Conservation (phyloP, 1,139 yeast genomes). For the Blastobotrys persicus region DNA sequence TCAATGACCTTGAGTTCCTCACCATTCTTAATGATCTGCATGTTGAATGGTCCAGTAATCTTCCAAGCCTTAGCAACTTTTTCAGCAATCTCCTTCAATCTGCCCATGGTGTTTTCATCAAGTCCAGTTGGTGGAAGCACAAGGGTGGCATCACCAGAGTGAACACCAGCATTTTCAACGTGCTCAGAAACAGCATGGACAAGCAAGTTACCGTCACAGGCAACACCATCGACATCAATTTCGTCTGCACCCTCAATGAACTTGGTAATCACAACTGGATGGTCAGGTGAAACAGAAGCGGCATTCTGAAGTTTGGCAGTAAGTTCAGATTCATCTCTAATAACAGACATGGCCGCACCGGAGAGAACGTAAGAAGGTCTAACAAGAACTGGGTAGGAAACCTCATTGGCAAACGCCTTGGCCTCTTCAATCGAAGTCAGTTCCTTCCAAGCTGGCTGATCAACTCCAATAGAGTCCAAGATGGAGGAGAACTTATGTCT, state of each 20-base stretch:
- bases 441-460: slow-evolving; percentile 99
- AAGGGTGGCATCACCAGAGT: slow-evolving; percentile 98
- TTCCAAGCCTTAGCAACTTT: slow-evolving; percentile 94
- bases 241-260: slow-evolving; percentile 97
- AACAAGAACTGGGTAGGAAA: slow-evolving; percentile 91
- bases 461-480: slow-evolving; percentile 95
- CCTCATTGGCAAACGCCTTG: slow-evolving; percentile 85
- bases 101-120: slow-evolving; percentile 78
- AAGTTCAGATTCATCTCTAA: slow-evolving; percentile 71
- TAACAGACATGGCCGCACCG: slow-evolving; percentile 99
- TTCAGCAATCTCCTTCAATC: slow-evolving; percentile 93
- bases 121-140: slow-evolving; percentile 92
- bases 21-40: slow-evolving; percentile 92
- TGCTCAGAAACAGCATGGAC: slow-evolving; percentile 99
- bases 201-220: slow-evolving; percentile 87
- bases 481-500: slow-evolving; percentile 97
- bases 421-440: slow-evolving; percentile 93
- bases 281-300: slow-evolving; percentile 94
- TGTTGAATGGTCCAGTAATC: slow-evolving; percentile 97
- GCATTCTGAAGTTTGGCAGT: slow-evolving; percentile 86
- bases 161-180: slow-evolving; percentile 99
- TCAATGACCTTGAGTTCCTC: slow-evolving; percentile 95
- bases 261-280: slow-evolving; percentile 96
- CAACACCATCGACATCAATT: slow-evolving; percentile 99
- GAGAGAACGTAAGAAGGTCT: slow-evolving; percentile 97